A percentile compares a stretch with the other conserved stretches of the same genome.
phyloP scores from a whole-genome alignment of 495 filamentous ascomycete genomes.

The Usnea hakonensis region DNA sequence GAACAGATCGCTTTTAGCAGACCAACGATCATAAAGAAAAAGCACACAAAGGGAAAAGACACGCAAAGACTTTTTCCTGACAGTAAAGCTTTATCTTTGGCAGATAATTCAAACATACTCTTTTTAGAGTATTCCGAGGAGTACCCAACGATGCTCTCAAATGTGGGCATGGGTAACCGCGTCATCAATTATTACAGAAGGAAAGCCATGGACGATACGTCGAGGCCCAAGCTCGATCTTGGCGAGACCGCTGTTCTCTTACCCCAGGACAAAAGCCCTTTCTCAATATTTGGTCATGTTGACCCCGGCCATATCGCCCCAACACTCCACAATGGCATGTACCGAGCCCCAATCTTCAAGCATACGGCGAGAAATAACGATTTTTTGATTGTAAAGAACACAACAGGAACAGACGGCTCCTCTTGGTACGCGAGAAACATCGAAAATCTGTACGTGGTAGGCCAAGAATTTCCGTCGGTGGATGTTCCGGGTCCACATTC shows the following conservation, averaged over 20 bases:
- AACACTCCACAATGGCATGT: conserved; percentile 91
- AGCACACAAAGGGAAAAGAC: conserved; percentile 67
- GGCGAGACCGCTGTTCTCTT: conserved; percentile 81
- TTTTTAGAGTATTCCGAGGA: conserved; percentile 96
- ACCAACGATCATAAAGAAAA: conserved; percentile 65
- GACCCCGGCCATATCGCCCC: conserved; percentile 83
- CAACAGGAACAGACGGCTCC: conserved; percentile 62
- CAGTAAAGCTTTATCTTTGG: conserved; percentile 68
- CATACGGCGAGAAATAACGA: conserved; percentile 72
- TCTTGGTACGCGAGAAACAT: conserved; percentile 77
- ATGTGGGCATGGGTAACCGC: conserved; percentile 93
- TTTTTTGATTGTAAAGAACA: conserved; percentile 77
- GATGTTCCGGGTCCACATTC: conserved; percentile 92
- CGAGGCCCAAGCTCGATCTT: conserved; percentile 66
- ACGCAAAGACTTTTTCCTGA: conserved; percentile 63
- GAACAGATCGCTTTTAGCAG: conserved; percentile 50
- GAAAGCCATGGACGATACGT: conserved; percentile 68
- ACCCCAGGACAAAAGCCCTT: conserved; percentile 90
- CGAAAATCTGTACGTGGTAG: conserved; percentile 80
- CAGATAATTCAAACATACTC: conserved; percentile 77
- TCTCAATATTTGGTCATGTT: conserved; percentile 88
- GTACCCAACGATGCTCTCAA: conserved; percentile 80
- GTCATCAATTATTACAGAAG: conserved; percentile 95
- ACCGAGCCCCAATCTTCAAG: conserved; percentile 83
- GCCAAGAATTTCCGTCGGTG: conserved; percentile 82